A percentile compares a stretch with the other conserved stretches of the same genome.
Conservation (phyloP, 768 basidiomycete genomes). For the Albatrellus ellisii region DNA sequence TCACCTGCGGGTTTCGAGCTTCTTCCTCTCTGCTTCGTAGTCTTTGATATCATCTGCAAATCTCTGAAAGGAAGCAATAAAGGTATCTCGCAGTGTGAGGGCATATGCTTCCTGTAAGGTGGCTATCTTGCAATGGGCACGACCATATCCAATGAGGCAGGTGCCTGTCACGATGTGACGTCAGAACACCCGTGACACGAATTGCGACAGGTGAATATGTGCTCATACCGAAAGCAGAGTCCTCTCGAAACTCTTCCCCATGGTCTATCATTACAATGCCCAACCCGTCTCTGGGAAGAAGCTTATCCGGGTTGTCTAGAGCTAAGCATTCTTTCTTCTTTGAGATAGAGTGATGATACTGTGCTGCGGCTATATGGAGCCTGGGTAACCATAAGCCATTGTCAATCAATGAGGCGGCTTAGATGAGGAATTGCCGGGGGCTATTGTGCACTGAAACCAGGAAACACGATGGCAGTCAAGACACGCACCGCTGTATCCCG, state of each 20-base stretch:
- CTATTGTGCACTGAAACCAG: background rate
- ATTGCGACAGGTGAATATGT: background rate
- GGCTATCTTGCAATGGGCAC: conserved; percentile 77
- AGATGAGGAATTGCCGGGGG: background rate
- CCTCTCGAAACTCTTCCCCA: conserved; percentile 24
- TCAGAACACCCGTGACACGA: background rate
- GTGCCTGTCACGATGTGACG: conserved; percentile 31
- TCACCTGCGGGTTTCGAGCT: conserved; percentile 77
- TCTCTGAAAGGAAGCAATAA: conserved; percentile 48
- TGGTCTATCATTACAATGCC: conserved; percentile 30
- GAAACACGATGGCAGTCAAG: background rate
- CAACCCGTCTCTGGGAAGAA: conserved; percentile 26
- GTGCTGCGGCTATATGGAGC: conserved; percentile 10
- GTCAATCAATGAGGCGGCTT: no score
- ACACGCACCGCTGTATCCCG: conserved; percentile 56
- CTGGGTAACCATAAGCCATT: no score
- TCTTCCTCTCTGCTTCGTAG: conserved; percentile 71
- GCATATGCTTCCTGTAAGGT: conserved; percentile 76
- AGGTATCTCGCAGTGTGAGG: conserved; percentile 59
- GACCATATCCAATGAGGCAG: conserved; percentile 63
- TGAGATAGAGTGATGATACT: conserved; percentile 11
- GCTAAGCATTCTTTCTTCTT: conserved; percentile 23
- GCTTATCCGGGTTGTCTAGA: conserved; percentile 22
- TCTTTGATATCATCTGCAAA: conserved; percentile 72
- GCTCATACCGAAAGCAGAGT: conserved; percentile 10